phyloP scores from a whole-genome alignment of 2,329 filamentous ascomycete genomes.

The Cytospora piceae region DNA sequence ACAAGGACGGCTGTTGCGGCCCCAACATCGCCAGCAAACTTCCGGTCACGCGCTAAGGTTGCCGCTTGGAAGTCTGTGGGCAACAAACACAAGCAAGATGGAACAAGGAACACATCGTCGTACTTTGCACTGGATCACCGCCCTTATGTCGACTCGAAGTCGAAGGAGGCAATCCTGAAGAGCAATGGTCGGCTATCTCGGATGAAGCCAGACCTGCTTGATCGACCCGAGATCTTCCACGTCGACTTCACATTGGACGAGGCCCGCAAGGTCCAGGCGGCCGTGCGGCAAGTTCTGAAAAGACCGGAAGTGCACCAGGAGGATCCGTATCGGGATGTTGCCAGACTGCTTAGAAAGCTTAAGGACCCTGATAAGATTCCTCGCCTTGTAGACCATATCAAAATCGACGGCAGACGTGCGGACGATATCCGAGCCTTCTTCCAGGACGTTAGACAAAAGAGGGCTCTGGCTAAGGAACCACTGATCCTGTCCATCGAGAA shows the following conservation, averaged over 20 bases:
- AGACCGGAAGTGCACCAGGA: constrained; percentile 24
- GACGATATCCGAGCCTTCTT: constrained; percentile 45
- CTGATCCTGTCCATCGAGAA: constrained; percentile 39
- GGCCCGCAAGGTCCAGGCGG: constrained; percentile 31
- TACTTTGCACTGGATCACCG: constrained; percentile 28
- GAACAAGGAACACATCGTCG: background rate
- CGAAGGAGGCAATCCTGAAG: constrained; percentile 31
- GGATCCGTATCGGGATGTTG: constrained; percentile 30
- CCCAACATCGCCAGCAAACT: constrained; percentile 28
- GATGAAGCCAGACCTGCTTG: constrained; percentile 16
- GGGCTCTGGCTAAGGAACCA: constrained; percentile 32
- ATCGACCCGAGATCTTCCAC: constrained; percentile 41
- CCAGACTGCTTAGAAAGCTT: constrained; percentile 29
- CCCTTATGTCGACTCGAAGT: constrained; percentile 35
- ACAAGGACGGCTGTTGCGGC: constrained; percentile 28
- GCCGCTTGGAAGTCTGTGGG: constrained; percentile 32
- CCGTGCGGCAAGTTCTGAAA: constrained; percentile 19
- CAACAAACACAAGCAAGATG: background rate
- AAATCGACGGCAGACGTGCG: constrained; percentile 34
- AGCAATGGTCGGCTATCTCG: constrained; percentile 30
- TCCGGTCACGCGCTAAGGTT: constrained; percentile 27
- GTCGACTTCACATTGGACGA: constrained; percentile 52
- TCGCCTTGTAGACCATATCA: constrained; percentile 2
- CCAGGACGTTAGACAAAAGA: constrained; percentile 38
- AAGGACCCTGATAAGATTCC: background rate